Base-by-base conservation (phyloP, 257 asterid genomes). In the Ajuga chamaepitys region DNA sequence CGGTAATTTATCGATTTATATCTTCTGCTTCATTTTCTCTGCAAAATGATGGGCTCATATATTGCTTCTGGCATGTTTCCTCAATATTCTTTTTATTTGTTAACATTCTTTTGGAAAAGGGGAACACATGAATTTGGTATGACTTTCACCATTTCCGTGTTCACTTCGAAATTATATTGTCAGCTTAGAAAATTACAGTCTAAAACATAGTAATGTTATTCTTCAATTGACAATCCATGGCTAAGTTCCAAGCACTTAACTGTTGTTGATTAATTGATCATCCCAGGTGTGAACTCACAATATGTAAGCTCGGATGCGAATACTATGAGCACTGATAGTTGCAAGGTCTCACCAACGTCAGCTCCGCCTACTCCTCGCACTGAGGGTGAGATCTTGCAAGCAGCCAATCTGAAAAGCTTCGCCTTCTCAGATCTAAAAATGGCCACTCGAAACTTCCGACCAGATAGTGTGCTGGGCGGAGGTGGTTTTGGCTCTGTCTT, bases 401-500 rank as follows among this genome's bases (percentile, higher is more conserved):
- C 96, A 0, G 68, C 95, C 17, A 82, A 85, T 70, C 51, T 91
- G 73, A 88, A 83, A 68, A 82, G 83, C 84, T 91, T 88, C 67
- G 59, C 34, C 37, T 82, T 83, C 48, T 68, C 87, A 45, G 92
- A 88, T 66, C 86, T 91, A 14, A 88, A 74, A 67, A 46, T 66
- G 66, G 87, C 95, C 54, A 91, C 98, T 44, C 82, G 96, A 68
- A 85, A 91, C 74, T 91, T 91, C 57, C 92, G 95, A 4, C 95
- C 89, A 0, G 98, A 88, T 38, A 85, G 95, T 35, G 85, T 86
- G 38, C 72, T 92, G 0, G 98, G 96, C 44, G 98, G 87, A 66
- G 98, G 95, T 25, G 95, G 97, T 16, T 86, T 85, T 48, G 97
- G 98, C 25, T 82, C 96, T 0, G 97, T 92, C 8, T 92, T 85